Conservation (phyloP, 73 alveolate species). For the Paramecium bursaria region DNA sequence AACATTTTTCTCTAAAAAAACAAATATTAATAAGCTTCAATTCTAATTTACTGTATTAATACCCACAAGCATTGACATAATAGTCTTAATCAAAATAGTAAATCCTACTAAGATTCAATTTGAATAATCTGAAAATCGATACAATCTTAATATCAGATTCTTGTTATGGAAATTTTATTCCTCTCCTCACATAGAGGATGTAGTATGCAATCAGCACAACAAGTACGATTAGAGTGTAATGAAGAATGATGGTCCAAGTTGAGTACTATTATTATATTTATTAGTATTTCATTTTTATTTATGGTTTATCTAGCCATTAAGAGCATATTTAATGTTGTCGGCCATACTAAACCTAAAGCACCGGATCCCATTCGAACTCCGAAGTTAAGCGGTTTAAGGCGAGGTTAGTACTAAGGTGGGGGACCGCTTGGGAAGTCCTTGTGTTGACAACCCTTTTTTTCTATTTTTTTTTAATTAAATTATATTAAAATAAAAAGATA, state of each 20-base stretch:
- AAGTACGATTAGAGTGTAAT: constrained; percentile 31
- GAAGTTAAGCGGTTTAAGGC: constrained; percentile 99
- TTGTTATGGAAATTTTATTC: constrained; percentile 34
- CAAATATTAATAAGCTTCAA: constrained; percentile 36
- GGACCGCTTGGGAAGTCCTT: constrained; percentile 99
- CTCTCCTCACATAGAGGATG: constrained; percentile 29
- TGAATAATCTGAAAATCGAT: not conserved
- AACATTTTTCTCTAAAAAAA: not conserved
- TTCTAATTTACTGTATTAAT: constrained; percentile 4
- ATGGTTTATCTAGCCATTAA: too few relatives aligned
- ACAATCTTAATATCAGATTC: not conserved
- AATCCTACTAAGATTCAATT: not conserved
- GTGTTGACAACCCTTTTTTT: constrained; percentile 89
- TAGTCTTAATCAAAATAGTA: constrained; percentile 2
- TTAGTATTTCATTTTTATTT: too few relatives aligned
- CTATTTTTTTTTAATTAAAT: too few relatives aligned
- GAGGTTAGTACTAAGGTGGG: constrained; percentile 99
- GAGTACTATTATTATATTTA: too few relatives aligned
- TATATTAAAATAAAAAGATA: not conserved
- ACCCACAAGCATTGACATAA: constrained; percentile 16
- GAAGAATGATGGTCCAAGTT: too few relatives aligned
- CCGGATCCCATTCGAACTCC: constrained; percentile 99
- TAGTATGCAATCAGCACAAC: not conserved
- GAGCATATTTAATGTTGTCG: too few relatives aligned
- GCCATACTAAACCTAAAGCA: constrained; percentile 99